Evolutionary conservation across 371 early-diverging fungal species (phyloP).

Genomic region (Syncephalastrum sp.): DNA sequence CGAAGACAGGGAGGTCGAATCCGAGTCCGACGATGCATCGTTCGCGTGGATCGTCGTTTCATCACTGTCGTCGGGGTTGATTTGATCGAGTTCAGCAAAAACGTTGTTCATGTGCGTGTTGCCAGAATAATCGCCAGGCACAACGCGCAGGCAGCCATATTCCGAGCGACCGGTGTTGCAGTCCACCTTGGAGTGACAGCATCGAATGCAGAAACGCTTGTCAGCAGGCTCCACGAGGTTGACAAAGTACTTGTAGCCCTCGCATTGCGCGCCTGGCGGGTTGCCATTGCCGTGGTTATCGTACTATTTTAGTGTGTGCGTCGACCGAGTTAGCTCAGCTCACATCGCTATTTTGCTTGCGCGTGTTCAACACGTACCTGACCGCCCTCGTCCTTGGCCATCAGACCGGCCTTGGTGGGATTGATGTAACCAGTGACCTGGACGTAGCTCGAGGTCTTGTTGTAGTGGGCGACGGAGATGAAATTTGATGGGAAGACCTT

Average conservation of each 20-base stretch:
- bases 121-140: slow-evolving; percentile 30
- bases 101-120: too few relatives aligned
- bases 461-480: slow-evolving; percentile 24
- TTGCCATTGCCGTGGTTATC: slow-evolving; percentile 31
- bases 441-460: slow-evolving; percentile 24
- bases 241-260: slow-evolving; percentile 44
- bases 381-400: slow-evolving; percentile 45
- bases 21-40: too few relatives aligned
- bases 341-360: neutral
- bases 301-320: slow-evolving; percentile 7
- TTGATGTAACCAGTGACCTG: slow-evolving; percentile 50
- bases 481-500: slow-evolving; percentile 33
- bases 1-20: too few relatives aligned
- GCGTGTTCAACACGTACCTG: slow-evolving; percentile 27
- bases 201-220: slow-evolving; percentile 42
- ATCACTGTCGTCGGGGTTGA: too few relatives aligned
- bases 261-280: slow-evolving; percentile 32
- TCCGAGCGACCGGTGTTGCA: slow-evolving; percentile 40
- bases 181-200: slow-evolving; percentile 25
- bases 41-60: too few relatives aligned
- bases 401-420: slow-evolving; percentile 25
- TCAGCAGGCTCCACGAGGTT: slow-evolving; percentile 41
- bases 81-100: too few relatives aligned
- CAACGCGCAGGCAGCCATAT: slow-evolving; percentile 42
- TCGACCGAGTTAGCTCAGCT: neutral